Evolutionary conservation across 1,284 basidiomycete species (phyloP), one percentile per base, ranked within the genome.

Genomic region (Vanrija sp.): DNA sequence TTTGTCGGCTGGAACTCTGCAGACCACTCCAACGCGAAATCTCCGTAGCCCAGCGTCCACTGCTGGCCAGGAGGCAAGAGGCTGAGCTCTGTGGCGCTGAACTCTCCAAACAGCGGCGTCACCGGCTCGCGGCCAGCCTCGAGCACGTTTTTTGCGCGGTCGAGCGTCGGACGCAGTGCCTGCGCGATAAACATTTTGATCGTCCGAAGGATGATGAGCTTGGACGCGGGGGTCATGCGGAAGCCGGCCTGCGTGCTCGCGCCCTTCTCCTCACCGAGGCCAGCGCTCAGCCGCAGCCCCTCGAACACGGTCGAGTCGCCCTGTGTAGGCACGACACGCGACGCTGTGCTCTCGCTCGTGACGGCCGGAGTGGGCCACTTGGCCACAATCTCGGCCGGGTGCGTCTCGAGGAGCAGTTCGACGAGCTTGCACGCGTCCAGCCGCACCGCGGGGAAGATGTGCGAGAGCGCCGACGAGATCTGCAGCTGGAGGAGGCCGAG

Each of bases 401-500:
- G 83, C 48, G 81, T 72, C 38, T 88, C 85, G 3, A 98, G 80
- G 38, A 93, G 82, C 15, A 96, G 73, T 66, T 90, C 83, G 48
- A 98, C 77, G 60, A 94, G 83, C 25, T 85, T 84, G 60, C 95
- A 82, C 1, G 92, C 91, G 69, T 98, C 95, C 44, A 97, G 82
- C 9, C 92, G 83, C 55, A 98, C 89, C 66, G 94, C 90, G 9
- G 92, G 91, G 72, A 93, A 95, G 55, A 98, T 96, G 67, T 96
- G 89, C 0, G 91, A 93, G 71, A 96, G 87, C 0, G 91, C 91
- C 5, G 94, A 95, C 2, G 90, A 86, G 0, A 86, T 85, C 73
- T 92, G 96, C 14, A 97, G 83, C 16, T 95, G 79, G 2, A 96
- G 79, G 0, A 85, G 68, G 0, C 86, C 81, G 5, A 86, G 81